These are phyloP conservation scores for Mycosphaerella sp. DNA, from an alignment of 2,329 filamentous ascomycete genomes.

Conservation along the genomic window DNA sequence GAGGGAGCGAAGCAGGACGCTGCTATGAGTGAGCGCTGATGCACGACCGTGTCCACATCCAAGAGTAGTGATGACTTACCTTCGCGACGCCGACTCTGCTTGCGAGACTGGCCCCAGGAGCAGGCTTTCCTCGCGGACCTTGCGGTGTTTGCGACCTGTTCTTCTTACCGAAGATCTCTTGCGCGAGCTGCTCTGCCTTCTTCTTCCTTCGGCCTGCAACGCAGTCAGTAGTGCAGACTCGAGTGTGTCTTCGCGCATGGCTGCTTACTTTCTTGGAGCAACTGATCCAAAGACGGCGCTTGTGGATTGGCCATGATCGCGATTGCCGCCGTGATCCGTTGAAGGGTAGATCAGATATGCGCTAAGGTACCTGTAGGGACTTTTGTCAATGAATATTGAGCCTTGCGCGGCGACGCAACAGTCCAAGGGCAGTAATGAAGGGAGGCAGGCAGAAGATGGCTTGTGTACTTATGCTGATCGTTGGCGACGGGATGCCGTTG, in stretches of 20 bases:
- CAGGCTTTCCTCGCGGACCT: constrained; percentile 37
- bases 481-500: too few relatives aligned
- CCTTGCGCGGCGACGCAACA: too few relatives aligned
- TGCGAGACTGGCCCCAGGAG: constrained; percentile 51
- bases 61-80: constrained; percentile 38
- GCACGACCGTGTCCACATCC: background rate
- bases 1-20: constrained; percentile 28
- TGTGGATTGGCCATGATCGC: constrained; percentile 15
- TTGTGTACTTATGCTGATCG: too few relatives aligned
- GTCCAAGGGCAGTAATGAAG: too few relatives aligned
- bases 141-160: constrained; percentile 54
- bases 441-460: too few relatives aligned
- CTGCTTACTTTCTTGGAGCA: constrained; percentile 21
- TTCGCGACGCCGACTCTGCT: constrained; percentile 69
- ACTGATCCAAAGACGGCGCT: constrained; percentile 17
- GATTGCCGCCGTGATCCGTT: background rate
- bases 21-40: constrained; percentile 9
- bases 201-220: constrained; percentile 20
- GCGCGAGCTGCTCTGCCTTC: constrained; percentile 48
- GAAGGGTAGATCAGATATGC: background rate
- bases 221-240: background rate
- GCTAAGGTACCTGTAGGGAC: background rate
- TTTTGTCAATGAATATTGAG: background rate
- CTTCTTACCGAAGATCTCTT: constrained; percentile 61
- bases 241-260: background rate